These are phyloP conservation scores for Paecilomyces fulvus DNA, from an alignment of 2,329 filamentous ascomycete genomes.

Conservation along the genomic window DNA sequence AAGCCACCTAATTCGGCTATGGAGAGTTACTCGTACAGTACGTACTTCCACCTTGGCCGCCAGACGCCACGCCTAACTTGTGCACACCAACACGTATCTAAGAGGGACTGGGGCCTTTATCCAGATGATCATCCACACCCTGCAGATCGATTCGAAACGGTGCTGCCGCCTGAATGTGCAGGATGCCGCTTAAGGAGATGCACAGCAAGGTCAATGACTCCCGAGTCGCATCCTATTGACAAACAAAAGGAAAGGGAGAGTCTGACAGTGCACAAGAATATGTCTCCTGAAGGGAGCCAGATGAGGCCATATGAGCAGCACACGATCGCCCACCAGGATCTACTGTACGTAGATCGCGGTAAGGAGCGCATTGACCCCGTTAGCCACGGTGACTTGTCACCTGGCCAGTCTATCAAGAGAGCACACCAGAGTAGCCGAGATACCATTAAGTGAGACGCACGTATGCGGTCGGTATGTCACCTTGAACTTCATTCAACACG, in stretches of 20 bases:
- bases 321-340: neutral
- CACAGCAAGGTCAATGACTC: neutral
- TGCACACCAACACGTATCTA: neutral
- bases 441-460: neutral
- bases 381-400: neutral
- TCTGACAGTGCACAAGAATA: neutral
- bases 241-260: neutral
- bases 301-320: neutral
- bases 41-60: neutral
- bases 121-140: neutral
- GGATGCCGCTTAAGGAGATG: neutral
- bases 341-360: neutral
- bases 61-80: neutral
- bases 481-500: neutral
- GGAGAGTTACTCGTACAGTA: neutral
- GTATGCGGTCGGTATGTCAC: neutral
- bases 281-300: neutral
- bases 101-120: neutral
- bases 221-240: neutral
- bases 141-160: neutral
- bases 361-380: neutral
- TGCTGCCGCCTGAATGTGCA: neutral
- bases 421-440: neutral
- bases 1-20: neutral
- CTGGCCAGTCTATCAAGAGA: neutral